phyloP scores from a whole-genome alignment of 805 yeast genomes.

The Hanseniaspora pseudoguilliermondii region DNA sequence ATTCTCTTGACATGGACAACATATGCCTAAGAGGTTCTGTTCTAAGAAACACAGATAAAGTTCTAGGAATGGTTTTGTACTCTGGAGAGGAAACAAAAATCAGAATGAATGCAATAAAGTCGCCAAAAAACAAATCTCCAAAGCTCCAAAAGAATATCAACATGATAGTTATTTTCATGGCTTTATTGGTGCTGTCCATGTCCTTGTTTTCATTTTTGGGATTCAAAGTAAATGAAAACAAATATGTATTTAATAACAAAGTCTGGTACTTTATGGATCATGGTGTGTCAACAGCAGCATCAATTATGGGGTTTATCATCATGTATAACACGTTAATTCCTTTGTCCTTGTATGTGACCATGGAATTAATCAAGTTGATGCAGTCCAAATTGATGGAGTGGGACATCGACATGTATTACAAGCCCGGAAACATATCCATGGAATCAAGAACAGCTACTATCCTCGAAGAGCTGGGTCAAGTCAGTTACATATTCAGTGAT shows the following conservation, averaged over 20 bases:
- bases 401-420: conserved; percentile 92
- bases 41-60: conserved; percentile 64
- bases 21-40: conserved; percentile 86
- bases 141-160: conserved; percentile 75
- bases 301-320: conserved; percentile 89
- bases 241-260: conserved; percentile 27
- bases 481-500: conserved; percentile 85
- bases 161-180: conserved; percentile 77
- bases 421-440: conserved; percentile 73
- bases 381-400: conserved; percentile 71
- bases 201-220: conserved; percentile 77
- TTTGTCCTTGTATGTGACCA: conserved; percentile 82
- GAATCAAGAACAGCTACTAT: conserved; percentile 92
- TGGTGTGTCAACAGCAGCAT: conserved; percentile 77
- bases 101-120: conserved; percentile 83
- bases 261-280: conserved; percentile 64
- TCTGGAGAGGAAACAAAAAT: conserved; percentile 94
- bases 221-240: conserved; percentile 41
- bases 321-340: conserved; percentile 97
- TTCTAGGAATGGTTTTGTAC: conserved; percentile 72
- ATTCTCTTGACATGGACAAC: conserved; percentile 66
- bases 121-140: conserved; percentile 88
- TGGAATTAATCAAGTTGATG: conserved; percentile 86
- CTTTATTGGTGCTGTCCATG: conserved; percentile 56
- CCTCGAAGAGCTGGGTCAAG: conserved; percentile 93